Percentiles rank a stretch among this genome's conserved stretches.
phyloP scores from a whole-genome alignment of 805 yeast genomes.

The Ogataea parapolymorpha region DNA sequence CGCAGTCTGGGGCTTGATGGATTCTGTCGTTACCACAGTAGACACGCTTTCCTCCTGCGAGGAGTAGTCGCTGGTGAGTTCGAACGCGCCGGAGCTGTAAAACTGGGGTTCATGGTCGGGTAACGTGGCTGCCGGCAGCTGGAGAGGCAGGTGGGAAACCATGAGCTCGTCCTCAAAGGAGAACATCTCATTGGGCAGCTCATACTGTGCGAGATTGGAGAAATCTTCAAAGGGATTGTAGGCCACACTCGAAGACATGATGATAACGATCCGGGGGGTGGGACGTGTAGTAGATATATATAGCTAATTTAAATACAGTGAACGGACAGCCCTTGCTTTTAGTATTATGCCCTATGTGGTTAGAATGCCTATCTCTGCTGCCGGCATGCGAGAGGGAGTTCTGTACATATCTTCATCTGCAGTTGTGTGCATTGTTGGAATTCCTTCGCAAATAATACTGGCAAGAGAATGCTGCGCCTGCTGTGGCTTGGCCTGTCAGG shows the following conservation, averaged over 20 bases:
- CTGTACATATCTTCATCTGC: constrained; percentile 12
- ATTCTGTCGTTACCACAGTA: constrained; percentile 2
- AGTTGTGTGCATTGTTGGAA: constrained; percentile 2
- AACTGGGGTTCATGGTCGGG: constrained; percentile 13
- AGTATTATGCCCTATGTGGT: constrained; percentile 5
- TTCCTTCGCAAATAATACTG: constrained; percentile 10
- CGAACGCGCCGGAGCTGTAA: constrained; percentile 7
- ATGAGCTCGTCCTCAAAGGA: constrained; percentile 14
- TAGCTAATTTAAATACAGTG: neutral
- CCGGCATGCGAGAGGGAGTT: constrained; percentile 2
- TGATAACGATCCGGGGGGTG: neutral
- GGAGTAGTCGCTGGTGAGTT: constrained; percentile 15
- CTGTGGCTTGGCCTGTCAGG: neutral
- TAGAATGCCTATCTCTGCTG: constrained; percentile 10
- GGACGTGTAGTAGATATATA: constrained; percentile 1
- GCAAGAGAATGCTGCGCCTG: neutral
- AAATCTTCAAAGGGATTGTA: constrained; percentile 17
- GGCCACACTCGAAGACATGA: constrained; percentile 14
- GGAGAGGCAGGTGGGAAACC: constrained; percentile 3
- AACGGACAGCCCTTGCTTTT: constrained; percentile 3
- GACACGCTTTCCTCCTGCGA: constrained; percentile 15
- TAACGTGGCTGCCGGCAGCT: neutral
- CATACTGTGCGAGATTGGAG: constrained; percentile 6
- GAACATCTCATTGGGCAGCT: constrained; percentile 10
- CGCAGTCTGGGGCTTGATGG: constrained; percentile 7